These are phyloP conservation scores for Pseudogymnoascus sp. DNA, from an alignment of 2,329 filamentous ascomycete species.

Conservation along the genomic window DNA sequence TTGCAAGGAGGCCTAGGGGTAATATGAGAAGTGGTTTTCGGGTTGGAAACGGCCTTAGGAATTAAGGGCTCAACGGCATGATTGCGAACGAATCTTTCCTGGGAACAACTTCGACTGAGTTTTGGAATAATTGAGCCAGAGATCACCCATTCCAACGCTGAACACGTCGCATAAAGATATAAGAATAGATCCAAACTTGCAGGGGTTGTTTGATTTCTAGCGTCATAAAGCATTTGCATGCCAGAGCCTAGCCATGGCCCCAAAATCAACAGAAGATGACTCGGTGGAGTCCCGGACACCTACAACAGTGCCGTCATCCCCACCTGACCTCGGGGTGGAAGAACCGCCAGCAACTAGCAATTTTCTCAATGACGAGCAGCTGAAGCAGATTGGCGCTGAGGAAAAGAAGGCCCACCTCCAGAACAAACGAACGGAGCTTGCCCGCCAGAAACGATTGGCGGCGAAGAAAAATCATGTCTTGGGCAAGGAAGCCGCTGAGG, in stretches of 20 bases:
- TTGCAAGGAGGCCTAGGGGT: neutral
- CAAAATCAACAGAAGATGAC: neutral
- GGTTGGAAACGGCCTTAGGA: neutral
- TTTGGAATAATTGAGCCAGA: neutral
- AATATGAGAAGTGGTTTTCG: neutral
- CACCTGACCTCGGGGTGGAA: constrained; percentile 1
- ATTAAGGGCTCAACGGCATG: neutral
- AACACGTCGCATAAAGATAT: neutral
- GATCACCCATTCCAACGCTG: neutral
- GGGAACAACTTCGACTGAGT: neutral
- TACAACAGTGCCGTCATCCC: constrained; percentile 9
- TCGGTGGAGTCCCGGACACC: constrained; percentile 8
- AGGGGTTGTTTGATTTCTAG: neutral
- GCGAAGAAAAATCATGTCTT: constrained; percentile 40
- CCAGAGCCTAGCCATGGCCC: neutral
- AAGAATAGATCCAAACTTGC: neutral
- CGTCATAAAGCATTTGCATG: neutral
- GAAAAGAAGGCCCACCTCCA: constrained; percentile 38
- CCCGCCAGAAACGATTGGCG: constrained; percentile 24
- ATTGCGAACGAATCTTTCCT: neutral
- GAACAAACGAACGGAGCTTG: constrained; percentile 39
- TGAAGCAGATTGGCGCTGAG: constrained; percentile 27
- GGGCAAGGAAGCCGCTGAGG: constrained; percentile 45
- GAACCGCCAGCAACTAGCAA: constrained; percentile 3
- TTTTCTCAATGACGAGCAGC: constrained; percentile 21